phyloP scores from a whole-genome alignment of 2,329 filamentous ascomycete species.

The Paracorniculantispora psalliotae region DNA sequence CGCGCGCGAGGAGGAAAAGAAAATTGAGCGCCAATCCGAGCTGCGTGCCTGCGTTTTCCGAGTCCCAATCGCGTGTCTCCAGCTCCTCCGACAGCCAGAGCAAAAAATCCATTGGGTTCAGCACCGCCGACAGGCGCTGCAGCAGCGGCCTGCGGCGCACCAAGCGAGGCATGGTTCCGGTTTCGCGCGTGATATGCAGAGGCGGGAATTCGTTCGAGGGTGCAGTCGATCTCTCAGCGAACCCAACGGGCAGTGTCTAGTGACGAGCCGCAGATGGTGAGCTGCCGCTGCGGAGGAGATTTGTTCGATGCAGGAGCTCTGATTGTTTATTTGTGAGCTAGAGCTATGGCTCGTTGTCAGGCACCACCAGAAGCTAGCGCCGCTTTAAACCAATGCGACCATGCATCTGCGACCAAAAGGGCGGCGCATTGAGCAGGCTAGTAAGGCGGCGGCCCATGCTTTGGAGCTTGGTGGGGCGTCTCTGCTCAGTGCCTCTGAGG shows the following conservation, averaged over 20 bases:
- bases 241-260: not conserved
- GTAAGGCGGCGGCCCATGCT: slow-evolving; percentile 4
- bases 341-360: slow-evolving; percentile 10
- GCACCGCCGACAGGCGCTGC: slow-evolving; percentile 73
- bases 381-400: not conserved
- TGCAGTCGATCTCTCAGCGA: not conserved
- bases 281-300: not conserved
- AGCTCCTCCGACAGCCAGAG: slow-evolving; percentile 91
- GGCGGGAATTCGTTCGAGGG: not conserved
- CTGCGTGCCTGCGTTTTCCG: slow-evolving; percentile 69
- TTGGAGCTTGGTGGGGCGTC: not conserved
- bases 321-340: slow-evolving; percentile 10
- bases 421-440: not conserved
- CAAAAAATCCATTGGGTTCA: slow-evolving; percentile 85
- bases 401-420: not conserved
- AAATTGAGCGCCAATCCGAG: slow-evolving; percentile 75
- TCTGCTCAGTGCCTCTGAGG: not conserved
- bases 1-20: slow-evolving; percentile 73
- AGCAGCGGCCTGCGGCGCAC: slow-evolving; percentile 74
- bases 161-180: slow-evolving; percentile 60
- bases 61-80: slow-evolving; percentile 87
- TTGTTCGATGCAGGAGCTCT: not conserved
- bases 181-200: not conserved
- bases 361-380: not conserved
- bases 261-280: not conserved